Conservation (phyloP, 2,329 filamentous ascomycete genomes). For the Cladophialophora carrionii region DNA sequence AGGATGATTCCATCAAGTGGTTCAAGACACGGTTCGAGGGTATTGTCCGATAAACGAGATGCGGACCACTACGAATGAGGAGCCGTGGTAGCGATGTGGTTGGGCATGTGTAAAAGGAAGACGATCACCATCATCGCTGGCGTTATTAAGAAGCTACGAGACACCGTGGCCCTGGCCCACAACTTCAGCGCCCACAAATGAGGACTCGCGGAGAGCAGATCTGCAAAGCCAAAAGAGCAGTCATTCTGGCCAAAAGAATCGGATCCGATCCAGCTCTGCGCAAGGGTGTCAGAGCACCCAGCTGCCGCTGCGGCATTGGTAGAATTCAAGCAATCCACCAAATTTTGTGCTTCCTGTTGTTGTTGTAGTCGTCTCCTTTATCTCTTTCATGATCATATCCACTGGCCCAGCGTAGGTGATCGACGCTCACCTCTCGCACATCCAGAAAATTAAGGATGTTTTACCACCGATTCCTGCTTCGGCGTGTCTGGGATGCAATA, state of each 20-base stretch:
- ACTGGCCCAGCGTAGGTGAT: neutral
- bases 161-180: neutral
- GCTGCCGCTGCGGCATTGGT: neutral
- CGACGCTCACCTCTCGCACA: neutral
- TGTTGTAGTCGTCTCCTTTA: neutral
- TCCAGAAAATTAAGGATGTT: neutral
- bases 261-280: neutral
- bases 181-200: neutral
- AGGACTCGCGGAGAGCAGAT: neutral
- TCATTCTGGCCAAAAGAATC: neutral
- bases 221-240: neutral
- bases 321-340: constrained; percentile 2
- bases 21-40: constrained; percentile 96
- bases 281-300: neutral
- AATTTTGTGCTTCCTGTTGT: neutral
- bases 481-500: neutral
- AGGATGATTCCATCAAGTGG: constrained; percentile 96
- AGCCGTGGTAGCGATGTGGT: neutral
- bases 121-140: neutral
- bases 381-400: neutral
- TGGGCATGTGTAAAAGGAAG: neutral
- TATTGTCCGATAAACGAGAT: constrained; percentile 83
- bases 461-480: neutral
- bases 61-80: neutral
- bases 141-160: neutral